Percentiles rank a stretch among this genome's conserved stretches.
These are phyloP conservation scores for Trypanosomatidae sp. DNA, from an alignment of 208 protist species.

Conservation along the genomic window DNA sequence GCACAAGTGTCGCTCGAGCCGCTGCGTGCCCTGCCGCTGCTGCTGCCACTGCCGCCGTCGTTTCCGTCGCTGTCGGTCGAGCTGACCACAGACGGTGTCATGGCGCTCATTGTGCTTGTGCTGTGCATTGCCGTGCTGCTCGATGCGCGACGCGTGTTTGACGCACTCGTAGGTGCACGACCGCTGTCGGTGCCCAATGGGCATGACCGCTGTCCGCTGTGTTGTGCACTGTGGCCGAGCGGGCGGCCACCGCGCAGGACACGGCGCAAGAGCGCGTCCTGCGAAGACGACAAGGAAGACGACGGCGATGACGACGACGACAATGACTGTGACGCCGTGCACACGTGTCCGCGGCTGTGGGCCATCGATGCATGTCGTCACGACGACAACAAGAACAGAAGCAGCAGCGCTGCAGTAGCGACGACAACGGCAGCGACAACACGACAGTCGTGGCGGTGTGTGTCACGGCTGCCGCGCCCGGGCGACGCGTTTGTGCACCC, in stretches of 20 bases:
- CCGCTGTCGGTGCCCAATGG: conserved; percentile 38
- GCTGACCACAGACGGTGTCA: conserved; percentile 5
- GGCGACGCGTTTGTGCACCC: conserved; percentile 42
- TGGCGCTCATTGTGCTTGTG: conserved; percentile 20
- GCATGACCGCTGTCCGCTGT: conserved; percentile 47
- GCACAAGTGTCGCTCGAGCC: no score
- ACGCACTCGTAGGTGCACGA: conserved; percentile 46
- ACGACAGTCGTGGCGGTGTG: not conserved
- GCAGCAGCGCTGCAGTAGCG: not conserved
- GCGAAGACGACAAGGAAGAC: not conserved
- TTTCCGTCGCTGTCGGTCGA: conserved; percentile 1
- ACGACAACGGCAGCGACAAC: conserved; percentile 1
- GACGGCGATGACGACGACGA: no score
- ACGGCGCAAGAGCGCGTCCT: conserved; percentile 9
- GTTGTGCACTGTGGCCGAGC: conserved; percentile 24
- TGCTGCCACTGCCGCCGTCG: conserved; percentile 15
- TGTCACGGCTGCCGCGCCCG: conserved; percentile 9
- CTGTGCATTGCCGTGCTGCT: conserved; percentile 20
- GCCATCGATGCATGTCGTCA: not conserved
- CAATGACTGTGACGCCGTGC: not conserved
- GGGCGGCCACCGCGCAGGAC: conserved; percentile 4
- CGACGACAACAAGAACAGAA: not conserved
- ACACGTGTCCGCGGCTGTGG: not conserved
- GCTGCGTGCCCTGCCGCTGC: no score
- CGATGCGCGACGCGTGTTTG: conserved; percentile 37